Evolutionary conservation across 495 filamentous ascomycete genomes (phyloP), one percentile per base, ranked within the genome.

Genomic region (Penicillium waksmanii): DNA sequence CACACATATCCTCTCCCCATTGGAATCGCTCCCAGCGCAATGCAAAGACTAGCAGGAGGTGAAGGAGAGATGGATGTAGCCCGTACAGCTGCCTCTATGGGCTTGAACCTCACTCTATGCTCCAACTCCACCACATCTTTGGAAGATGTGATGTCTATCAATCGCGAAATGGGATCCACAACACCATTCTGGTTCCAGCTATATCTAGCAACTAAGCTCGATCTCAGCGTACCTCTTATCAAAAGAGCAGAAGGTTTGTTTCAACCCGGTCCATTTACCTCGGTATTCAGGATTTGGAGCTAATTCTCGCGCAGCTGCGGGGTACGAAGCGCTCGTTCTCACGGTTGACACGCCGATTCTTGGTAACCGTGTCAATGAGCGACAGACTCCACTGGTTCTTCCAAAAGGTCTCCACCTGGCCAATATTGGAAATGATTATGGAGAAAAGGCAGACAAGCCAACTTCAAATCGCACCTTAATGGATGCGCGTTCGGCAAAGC

Each of bases 331-430:
- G 3, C 80, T 97, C 5, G 95, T 97, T 77, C 91, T 97, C 73
- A 96, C 92, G 3, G 94, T 97, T 44, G 93, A 97, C 69, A 91
- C 92, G 34, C 94, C 94, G 7, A 89, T 96, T 67, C 83, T 96
- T 5, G 86, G 85, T 0, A 87, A 87, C 43, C 70, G 74, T 1
- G 66, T 78, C 31, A 69, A 70, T 42, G 74, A 82, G 46, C 69
- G 66, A 9, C 63, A 73, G 17, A 76, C 75, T 49, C 70, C 76
- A 27, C 77, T 79, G 55, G 66, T 66, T n/a, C 65, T 78, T 27
- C 79, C 79, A 5, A 13, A 48, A 3, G 56, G 62, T 10, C 19
- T 73, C n/a, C 25, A 46, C 6, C 52, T 64, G n/a, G 50, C 54
- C 23, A 60, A 65, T 55, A 23, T 60, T 0, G 50, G 56, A 35